Evolutionary conservation across 2,329 filamentous ascomycete species (phyloP).

Genomic region (Diplodia sapinea): DNA sequence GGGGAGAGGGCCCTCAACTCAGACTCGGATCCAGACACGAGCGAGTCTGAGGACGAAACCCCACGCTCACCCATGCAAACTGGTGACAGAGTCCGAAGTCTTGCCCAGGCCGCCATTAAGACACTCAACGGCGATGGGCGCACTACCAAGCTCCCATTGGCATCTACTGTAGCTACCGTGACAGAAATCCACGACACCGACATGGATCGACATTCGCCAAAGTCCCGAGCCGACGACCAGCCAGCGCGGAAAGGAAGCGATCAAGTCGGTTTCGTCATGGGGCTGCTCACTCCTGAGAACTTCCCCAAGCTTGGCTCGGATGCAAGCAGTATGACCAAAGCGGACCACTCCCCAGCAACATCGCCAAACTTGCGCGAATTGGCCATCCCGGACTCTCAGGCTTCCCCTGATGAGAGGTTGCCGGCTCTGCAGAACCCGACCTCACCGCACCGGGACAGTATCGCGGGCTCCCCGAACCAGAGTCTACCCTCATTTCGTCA

Average conservation of each 20-base stretch:
- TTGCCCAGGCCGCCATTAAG: constrained; percentile 15
- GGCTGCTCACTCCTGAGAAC: constrained; percentile 25
- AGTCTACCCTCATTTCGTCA: constrained; percentile 44
- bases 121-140: constrained; percentile 13
- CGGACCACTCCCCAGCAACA: constrained; percentile 38
- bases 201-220: constrained; percentile 26
- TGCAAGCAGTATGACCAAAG: not conserved
- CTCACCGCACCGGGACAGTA: constrained; percentile 41
- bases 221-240: constrained; percentile 2
- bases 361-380: constrained; percentile 42
- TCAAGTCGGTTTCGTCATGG: not conserved
- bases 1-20: constrained; percentile 59
- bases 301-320: constrained; percentile 10
- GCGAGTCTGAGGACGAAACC: constrained; percentile 51
- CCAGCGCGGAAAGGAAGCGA: not conserved
- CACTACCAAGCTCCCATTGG: constrained; percentile 18
- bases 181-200: constrained; percentile 24
- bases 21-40: constrained; percentile 51
- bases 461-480: constrained; percentile 40
- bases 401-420: constrained; percentile 41
- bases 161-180: constrained; percentile 16
- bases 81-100: not conserved
- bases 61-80: constrained; percentile 18
- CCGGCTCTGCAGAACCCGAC: constrained; percentile 45
- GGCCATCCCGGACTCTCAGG: constrained; percentile 43